Evolutionary conservation across 768 basidiomycete species (phyloP).

Genomic region (Tulasnella sp.): DNA sequence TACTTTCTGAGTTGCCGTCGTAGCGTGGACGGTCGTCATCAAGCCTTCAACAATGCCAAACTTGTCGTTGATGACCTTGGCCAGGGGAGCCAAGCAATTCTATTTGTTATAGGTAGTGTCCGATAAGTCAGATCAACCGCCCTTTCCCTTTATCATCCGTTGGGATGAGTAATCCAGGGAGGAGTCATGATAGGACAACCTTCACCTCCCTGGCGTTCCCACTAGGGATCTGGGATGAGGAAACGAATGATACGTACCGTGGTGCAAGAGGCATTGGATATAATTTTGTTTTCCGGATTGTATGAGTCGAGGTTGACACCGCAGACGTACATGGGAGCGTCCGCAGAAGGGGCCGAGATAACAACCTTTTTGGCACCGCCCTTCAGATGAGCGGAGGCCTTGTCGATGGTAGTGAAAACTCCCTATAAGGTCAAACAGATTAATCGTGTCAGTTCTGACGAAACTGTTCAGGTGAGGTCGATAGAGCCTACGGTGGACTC

Average conservation of each 20-base stretch:
- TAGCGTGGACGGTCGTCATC: slow-evolving; percentile 98
- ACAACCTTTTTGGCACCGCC: slow-evolving; percentile 99
- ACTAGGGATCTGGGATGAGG: neutral
- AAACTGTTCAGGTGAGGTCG: neutral
- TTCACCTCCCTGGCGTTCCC: no score
- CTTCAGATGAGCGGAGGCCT: slow-evolving; percentile 90
- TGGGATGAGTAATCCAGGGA: neutral
- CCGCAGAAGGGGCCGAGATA: slow-evolving; percentile 97
- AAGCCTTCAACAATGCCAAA: slow-evolving; percentile 94
- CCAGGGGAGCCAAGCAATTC: slow-evolving; percentile 98
- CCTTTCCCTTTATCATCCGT: neutral
- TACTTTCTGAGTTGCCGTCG: slow-evolving; percentile 84
- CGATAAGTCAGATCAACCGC: neutral
- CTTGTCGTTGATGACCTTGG: slow-evolving; percentile 97
- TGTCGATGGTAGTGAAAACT: slow-evolving; percentile 96
- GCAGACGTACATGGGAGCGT: slow-evolving; percentile 90
- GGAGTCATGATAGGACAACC: neutral
- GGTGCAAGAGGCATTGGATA: slow-evolving; percentile 99
- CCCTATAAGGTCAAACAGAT: slow-evolving; percentile 45
- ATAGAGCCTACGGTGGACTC: slow-evolving; percentile 76
- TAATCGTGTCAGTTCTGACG: neutral
- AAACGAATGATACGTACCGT: slow-evolving; percentile 43
- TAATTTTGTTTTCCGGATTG: slow-evolving; percentile 82
- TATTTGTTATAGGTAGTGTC: neutral
- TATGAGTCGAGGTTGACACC: slow-evolving; percentile 95